Evolutionary conservation across 108 stramenopile genomes (phyloP).

Genomic region (Pseudonitzschia delicatissima): DNA sequence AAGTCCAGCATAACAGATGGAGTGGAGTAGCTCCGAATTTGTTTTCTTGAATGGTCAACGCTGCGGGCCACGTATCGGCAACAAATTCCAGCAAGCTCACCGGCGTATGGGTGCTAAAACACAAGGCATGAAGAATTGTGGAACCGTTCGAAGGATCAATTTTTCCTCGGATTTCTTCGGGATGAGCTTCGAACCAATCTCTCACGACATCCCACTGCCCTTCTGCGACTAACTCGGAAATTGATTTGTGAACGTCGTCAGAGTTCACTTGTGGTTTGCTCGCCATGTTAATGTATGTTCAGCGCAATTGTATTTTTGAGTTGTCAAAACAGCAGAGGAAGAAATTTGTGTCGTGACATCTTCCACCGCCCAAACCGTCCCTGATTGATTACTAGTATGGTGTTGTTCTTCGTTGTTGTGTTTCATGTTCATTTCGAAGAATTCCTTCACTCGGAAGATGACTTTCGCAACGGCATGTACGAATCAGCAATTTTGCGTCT

Average conservation of each 20-base stretch:
- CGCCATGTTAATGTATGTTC: no score
- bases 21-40: constrained; percentile 37
- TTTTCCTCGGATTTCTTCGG: constrained; percentile 15
- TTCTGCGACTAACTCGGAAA: constrained; percentile 21
- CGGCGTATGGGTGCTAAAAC: constrained; percentile 16
- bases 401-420: no score
- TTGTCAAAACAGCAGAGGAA: no score
- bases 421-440: no score
- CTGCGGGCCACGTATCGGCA: constrained; percentile 23
- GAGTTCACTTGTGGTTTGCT: no score
- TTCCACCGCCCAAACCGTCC: no score
- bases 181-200: constrained; percentile 13
- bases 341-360: no score
- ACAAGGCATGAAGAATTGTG: constrained; percentile 35
- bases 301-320: no score
- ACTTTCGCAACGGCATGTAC: no score
- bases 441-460: no score
- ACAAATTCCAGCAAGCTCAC: constrained; percentile 25
- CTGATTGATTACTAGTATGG: no score
- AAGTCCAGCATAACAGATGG: constrained; percentile 33
- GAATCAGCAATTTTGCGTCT: no score
- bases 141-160: constrained; percentile 24
- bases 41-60: constrained; percentile 31
- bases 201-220: constrained; percentile 28
- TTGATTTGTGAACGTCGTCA: not conserved